Evolutionary conservation across 768 basidiomycete species (phyloP), one percentile per base, ranked within the genome.

Genomic region (Macrocybe gigantea): DNA sequence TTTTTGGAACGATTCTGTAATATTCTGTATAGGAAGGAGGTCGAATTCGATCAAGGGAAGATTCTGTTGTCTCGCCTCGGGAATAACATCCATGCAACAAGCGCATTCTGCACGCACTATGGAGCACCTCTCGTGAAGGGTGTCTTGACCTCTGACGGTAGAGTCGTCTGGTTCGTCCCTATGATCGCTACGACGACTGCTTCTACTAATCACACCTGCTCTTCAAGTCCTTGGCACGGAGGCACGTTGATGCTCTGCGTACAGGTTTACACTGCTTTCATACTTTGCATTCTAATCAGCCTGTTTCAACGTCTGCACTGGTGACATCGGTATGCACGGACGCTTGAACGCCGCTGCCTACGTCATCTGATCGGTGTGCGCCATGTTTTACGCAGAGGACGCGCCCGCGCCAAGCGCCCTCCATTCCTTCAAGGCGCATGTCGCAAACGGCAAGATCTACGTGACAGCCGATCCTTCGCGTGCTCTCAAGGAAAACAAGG

Each of bases 51-150:
- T 37, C 75, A 83, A 12, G 85, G 81, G 42, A 88, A 88, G 65
- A 82, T 95, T 38, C 70, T 93, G 8, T 63, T 93, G 8, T 85
- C 85, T 45, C 82, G 83, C 44, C 64, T 93, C 12, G 85, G 84
- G 30, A 82, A 85, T 56, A 78, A 84, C 54, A 68, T 91, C 1
- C 74, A 86, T 54, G 88, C 90, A 5, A 93, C 86, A 0, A 84
- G 82, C 51, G 88, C 88, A 2, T 86, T 79, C 64, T 95, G 93
- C 66, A 93, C 91, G 1, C 93, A 95, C 63, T 94, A 93, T 60
- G 93, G 93, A 8, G 92, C 92, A 2, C 90, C 91, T 1, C 73
- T 94, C 2, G 81, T 73, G 5, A 91, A 90, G 64, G 92, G 91
- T 44, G 83, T 91, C 7, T 69, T 93, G 47, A 78, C 84, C 6